Conservation (phyloP, 2,329 filamentous ascomycete species). For the Scorias spongiosa region DNA sequence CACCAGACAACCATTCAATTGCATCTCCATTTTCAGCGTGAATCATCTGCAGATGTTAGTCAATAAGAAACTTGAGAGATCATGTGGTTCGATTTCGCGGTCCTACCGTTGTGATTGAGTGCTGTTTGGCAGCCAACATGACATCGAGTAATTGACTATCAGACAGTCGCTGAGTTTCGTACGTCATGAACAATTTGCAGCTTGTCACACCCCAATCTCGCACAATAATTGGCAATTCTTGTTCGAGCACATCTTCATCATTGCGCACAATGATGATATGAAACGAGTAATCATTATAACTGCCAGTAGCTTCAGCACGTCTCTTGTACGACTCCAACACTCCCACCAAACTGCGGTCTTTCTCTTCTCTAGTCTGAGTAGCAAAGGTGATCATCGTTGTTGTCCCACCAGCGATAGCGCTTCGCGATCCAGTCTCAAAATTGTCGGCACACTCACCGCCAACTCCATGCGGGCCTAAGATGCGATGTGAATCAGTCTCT, state of each 20-base stretch:
- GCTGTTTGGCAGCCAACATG: constrained; percentile 22
- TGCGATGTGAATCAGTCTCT: no score
- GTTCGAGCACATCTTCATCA: constrained; percentile 22
- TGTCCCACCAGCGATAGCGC: constrained; percentile 42
- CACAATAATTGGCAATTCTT: constrained; percentile 28
- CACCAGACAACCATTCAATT: no score
- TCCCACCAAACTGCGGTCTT: constrained; percentile 31
- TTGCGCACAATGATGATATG: constrained; percentile 38
- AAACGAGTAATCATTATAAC: constrained; percentile 43
- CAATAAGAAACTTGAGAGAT: no score
- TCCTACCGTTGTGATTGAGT: no score
- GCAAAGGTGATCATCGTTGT: constrained; percentile 46
- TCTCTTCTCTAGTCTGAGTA: constrained; percentile 26
- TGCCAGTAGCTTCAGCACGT: constrained; percentile 25
- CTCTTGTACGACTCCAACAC: constrained; percentile 33
- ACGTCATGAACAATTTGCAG: constrained; percentile 41
- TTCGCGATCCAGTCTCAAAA: constrained; percentile 36
- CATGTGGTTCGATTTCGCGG: no score
- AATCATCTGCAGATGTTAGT: no score
- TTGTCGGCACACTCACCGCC: constrained; percentile 16
- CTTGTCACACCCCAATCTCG: constrained; percentile 30
- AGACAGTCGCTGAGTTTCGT: constrained; percentile 33
- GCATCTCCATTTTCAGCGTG: no score
- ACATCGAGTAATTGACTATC: constrained; percentile 37
- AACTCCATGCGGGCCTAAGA: no score